phyloP scores from a whole-genome alignment of 2,329 filamentous ascomycete genomes.

The Sporothrix euskadiensis region DNA sequence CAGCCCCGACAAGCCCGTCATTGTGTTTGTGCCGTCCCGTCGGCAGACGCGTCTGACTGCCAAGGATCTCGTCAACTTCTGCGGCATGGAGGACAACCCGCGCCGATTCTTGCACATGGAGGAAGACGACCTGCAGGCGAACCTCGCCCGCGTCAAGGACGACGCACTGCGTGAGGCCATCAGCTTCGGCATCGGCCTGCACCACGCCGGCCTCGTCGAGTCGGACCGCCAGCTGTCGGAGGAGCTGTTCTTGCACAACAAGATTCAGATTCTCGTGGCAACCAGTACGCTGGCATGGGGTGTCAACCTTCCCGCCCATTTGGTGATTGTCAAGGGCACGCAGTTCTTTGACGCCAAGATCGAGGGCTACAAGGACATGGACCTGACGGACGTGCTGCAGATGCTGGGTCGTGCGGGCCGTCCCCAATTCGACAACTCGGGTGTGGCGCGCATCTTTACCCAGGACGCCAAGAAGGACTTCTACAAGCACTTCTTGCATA shows the following conservation, averaged over 20 bases:
- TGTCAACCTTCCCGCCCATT: slow-evolving; percentile 93
- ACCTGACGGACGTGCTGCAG: slow-evolving; percentile 93
- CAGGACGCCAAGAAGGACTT: slow-evolving; percentile 98
- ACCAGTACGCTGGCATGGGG: slow-evolving; percentile 98
- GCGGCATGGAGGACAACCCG: slow-evolving; percentile 97
- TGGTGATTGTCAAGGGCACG: slow-evolving; percentile 96
- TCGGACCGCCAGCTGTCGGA: slow-evolving; percentile 88
- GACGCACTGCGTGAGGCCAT: slow-evolving; percentile 90
- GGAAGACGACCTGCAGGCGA: slow-evolving; percentile 87
- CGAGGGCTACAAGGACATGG: slow-evolving; percentile 98
- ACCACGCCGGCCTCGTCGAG: slow-evolving; percentile 95
- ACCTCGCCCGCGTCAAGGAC: slow-evolving; percentile 88
- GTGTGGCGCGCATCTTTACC: slow-evolving; percentile 95
- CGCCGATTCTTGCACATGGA: slow-evolving; percentile 90
- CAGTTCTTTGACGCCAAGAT: slow-evolving; percentile 98
- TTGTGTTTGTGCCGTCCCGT: slow-evolving; percentile 95
- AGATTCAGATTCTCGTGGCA: slow-evolving; percentile 94
- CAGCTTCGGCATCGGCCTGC: slow-evolving; percentile 93
- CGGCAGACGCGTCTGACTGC: slow-evolving; percentile 93
- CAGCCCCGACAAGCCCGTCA: slow-evolving; percentile 93
- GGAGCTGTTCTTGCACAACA: slow-evolving; percentile 94
- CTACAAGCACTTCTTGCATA: slow-evolving; percentile 98
- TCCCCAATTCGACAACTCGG: slow-evolving; percentile 93
- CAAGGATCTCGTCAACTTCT: slow-evolving; percentile 94
- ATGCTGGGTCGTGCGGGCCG: slow-evolving; percentile 96